Conservation (phyloP, 179 eudicot genomes). For the Pouteria campechiana region DNA sequence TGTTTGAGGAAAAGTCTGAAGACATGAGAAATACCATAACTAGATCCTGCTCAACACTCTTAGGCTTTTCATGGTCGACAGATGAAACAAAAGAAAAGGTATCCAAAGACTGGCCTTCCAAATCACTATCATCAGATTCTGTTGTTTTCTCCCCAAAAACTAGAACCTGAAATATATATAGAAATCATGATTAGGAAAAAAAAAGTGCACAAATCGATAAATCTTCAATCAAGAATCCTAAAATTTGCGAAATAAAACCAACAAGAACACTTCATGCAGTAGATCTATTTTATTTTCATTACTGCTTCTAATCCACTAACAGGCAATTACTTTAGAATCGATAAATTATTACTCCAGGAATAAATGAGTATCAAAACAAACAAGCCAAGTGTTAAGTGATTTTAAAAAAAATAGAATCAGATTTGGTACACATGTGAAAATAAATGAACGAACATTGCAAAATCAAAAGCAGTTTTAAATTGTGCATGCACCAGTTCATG, state of each 20-base stretch:
- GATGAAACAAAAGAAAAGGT: conserved; percentile 30
- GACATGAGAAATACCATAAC: conserved; percentile 38
- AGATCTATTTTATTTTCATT: too few relatives aligned
- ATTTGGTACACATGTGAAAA: too few relatives aligned
- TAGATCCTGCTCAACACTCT: conserved; percentile 52
- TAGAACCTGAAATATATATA: conserved; percentile 24
- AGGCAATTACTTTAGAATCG: too few relatives aligned
- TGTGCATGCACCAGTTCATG: too few relatives aligned
- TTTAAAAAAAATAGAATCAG: too few relatives aligned
- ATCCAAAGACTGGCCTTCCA: conserved; percentile 32
- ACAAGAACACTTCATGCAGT: too few relatives aligned
- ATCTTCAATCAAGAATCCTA: not conserved
- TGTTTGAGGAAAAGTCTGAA: not conserved
- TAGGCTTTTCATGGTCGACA: conserved; percentile 33
- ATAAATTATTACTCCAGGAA: too few relatives aligned
- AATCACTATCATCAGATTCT: conserved; percentile 34
- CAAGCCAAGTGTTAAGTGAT: too few relatives aligned
- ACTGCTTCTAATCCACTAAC: conserved; percentile 1
- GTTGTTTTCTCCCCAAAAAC: conserved; percentile 15
- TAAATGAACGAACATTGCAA: too few relatives aligned
- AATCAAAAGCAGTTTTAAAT: too few relatives aligned
- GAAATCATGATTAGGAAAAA: not conserved
- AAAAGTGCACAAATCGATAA: not conserved
- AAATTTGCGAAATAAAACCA: too few relatives aligned
- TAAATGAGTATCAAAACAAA: too few relatives aligned